A percentile compares a stretch with the other conserved stretches of the same genome.
These are phyloP conservation scores for Trametes punicea DNA, from an alignment of 768 basidiomycete genomes.

Conservation along the genomic window DNA sequence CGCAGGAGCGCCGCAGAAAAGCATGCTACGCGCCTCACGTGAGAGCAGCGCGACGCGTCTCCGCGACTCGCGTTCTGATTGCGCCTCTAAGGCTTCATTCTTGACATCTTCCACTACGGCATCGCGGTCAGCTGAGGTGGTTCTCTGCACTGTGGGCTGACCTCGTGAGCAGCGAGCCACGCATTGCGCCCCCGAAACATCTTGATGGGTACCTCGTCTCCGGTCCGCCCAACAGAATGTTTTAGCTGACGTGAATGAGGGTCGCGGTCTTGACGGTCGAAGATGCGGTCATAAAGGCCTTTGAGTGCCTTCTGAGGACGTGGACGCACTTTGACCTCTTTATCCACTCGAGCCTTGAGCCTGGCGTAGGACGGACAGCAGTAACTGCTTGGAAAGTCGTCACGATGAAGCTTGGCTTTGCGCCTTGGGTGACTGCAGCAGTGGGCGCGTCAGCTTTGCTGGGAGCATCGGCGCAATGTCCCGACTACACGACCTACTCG, in stretches of 20 bases:
- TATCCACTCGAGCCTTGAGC: background rate
- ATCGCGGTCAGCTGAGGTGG: conserved; percentile 14
- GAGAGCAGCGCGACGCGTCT: conserved; percentile 8
- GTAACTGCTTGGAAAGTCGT: conserved; percentile 5
- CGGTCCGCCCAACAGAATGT: conserved; percentile 8
- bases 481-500: conserved; percentile 60
- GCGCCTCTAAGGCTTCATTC: background rate
- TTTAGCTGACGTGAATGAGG: conserved; percentile 1
- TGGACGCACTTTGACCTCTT: background rate
- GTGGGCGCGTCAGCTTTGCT: conserved; percentile 20
- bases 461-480: conserved; percentile 41
- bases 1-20: background rate
- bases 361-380: background rate
- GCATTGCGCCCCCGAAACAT: background rate
- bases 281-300: conserved; percentile 15
- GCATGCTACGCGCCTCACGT: conserved; percentile 8
- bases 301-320: background rate
- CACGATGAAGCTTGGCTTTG: conserved; percentile 27
- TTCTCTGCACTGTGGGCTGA: background rate
- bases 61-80: background rate
- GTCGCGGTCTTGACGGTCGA: background rate
- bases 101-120: conserved; percentile 3
- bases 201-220: conserved; percentile 7
- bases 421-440: conserved; percentile 19
- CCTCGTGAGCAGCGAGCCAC: conserved; percentile 11